A percentile compares a stretch with the other conserved stretches of the same genome.
Evolutionary conservation across 108 stramenopile genomes (phyloP).

Genomic region (Discostella stelligeroides): DNA sequence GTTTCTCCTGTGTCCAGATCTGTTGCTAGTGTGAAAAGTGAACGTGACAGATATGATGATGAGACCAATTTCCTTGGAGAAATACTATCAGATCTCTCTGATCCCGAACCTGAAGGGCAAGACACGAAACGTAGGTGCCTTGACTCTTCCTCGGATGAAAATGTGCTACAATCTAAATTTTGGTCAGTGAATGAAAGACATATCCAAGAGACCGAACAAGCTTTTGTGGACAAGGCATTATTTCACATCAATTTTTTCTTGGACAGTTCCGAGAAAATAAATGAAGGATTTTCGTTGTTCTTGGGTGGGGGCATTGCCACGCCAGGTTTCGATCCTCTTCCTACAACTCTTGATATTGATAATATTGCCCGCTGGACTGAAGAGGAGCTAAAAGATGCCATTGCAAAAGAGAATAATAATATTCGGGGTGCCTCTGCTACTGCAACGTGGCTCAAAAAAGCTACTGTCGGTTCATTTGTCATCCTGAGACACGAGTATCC

Average conservation of each 20-base stretch:
- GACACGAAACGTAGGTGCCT: too few species aligned
- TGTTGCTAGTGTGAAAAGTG: too few species aligned
- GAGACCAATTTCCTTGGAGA: too few species aligned
- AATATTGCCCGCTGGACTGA: slow-evolving; percentile 7
- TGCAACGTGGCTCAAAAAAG: slow-evolving; percentile 22
- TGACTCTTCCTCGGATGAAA: too few species aligned
- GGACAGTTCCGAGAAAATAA: background rate
- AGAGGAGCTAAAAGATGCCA: slow-evolving; percentile 1
- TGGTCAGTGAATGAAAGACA: background rate
- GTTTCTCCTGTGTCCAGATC: too few species aligned
- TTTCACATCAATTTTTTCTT: background rate
- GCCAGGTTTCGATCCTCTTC: background rate
- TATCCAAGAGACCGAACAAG: slow-evolving; percentile 8
- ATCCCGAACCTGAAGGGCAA: too few species aligned
- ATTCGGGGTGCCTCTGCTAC: background rate
- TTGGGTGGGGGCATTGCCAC: slow-evolving; percentile 9
- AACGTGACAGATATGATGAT: too few species aligned
- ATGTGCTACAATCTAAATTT: too few species aligned
- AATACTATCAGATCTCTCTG: too few species aligned
- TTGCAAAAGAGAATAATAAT: background rate
- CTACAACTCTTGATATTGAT: background rate
- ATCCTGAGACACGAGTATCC: slow-evolving; percentile 21
- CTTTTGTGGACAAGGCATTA: background rate
- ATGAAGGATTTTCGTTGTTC: background rate
- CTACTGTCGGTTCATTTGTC: slow-evolving; percentile 13